A percentile compares a stretch with the other conserved stretches of the same genome.
phyloP scores from a whole-genome alignment of 1,284 basidiomycete genomes.

The Sanguinoderma infundibulare region DNA sequence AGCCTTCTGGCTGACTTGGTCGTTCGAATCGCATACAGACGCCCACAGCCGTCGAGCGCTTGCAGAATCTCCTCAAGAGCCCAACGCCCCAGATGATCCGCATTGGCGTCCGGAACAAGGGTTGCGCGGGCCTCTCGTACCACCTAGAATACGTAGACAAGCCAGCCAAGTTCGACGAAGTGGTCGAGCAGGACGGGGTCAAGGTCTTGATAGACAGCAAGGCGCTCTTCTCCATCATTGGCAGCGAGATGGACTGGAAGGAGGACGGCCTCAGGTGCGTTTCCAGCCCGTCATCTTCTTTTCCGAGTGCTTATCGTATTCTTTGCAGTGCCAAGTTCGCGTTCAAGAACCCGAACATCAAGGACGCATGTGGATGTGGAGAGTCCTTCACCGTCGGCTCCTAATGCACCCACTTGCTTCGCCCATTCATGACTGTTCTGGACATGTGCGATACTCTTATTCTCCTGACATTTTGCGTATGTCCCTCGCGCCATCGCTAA shows the following conservation, averaged over 20 bases:
- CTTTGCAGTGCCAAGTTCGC: slow-evolving; percentile 83
- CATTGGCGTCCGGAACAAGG: slow-evolving; percentile 96
- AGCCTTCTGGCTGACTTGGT: neutral
- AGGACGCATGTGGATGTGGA: slow-evolving; percentile 94
- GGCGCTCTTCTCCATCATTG: slow-evolving; percentile 97
- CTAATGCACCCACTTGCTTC: neutral
- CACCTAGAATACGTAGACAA: slow-evolving; percentile 96
- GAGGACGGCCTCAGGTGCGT: slow-evolving; percentile 86
- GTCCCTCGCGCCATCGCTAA: slow-evolving; percentile 12
- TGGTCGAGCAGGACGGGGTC: slow-evolving; percentile 96
- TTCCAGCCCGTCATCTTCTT: too few species aligned
- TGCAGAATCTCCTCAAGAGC: slow-evolving; percentile 72
- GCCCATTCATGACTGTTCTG: neutral
- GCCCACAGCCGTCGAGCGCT: slow-evolving; percentile 76
- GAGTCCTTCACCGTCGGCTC: slow-evolving; percentile 79
- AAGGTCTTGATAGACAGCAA: slow-evolving; percentile 96
- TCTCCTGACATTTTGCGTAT: neutral
- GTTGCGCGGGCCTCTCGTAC: slow-evolving; percentile 98
- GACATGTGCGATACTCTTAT: slow-evolving; percentile 11
- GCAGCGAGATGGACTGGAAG: slow-evolving; percentile 98
- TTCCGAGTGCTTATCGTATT: neutral
- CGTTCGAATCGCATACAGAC: slow-evolving; percentile 55
- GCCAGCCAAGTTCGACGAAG: slow-evolving; percentile 93
- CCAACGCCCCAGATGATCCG: slow-evolving; percentile 93
- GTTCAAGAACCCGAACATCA: slow-evolving; percentile 90